Percentiles rank a stretch among this genome's conserved stretches.
phyloP scores from a whole-genome alignment of 768 basidiomycete species.

The Pisolithus orientalis region DNA sequence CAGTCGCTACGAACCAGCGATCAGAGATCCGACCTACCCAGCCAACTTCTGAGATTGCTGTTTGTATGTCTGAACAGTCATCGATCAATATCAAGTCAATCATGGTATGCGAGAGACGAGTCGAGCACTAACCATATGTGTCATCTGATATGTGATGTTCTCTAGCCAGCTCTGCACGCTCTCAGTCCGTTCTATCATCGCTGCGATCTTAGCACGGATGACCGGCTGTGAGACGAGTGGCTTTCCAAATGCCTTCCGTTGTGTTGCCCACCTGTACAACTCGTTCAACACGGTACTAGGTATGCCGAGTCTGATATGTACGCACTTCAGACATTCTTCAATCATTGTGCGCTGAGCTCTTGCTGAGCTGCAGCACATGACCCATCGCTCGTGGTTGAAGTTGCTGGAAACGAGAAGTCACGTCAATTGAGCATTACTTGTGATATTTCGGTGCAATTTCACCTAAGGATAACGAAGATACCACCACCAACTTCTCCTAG shows the following conservation, averaged over 20 bases:
- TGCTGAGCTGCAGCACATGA: constrained; percentile 76
- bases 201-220: constrained; percentile 81
- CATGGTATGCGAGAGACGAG: neutral
- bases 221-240: constrained; percentile 79
- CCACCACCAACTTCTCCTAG: constrained; percentile 60
- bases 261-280: constrained; percentile 66
- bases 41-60: constrained; percentile 69
- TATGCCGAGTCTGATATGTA: neutral
- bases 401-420: constrained; percentile 40
- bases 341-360: constrained; percentile 61
- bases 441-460: neutral
- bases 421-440: neutral
- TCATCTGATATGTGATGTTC: constrained; percentile 84
- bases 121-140: constrained; percentile 51
- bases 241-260: constrained; percentile 90
- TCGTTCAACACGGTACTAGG: neutral
- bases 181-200: constrained; percentile 84
- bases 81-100: constrained; percentile 1
- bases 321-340: constrained; percentile 80
- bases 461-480: constrained; percentile 57
- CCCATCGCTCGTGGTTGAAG: constrained; percentile 95
- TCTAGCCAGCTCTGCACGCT: constrained; percentile 84
- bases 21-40: constrained; percentile 38
- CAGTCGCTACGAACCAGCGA: neutral
- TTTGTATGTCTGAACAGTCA: constrained; percentile 47